A percentile compares a stretch with the other conserved stretches of the same genome.
Conservation (phyloP, 352 stramenopile species). For the Phytophthora pistaciae region DNA sequence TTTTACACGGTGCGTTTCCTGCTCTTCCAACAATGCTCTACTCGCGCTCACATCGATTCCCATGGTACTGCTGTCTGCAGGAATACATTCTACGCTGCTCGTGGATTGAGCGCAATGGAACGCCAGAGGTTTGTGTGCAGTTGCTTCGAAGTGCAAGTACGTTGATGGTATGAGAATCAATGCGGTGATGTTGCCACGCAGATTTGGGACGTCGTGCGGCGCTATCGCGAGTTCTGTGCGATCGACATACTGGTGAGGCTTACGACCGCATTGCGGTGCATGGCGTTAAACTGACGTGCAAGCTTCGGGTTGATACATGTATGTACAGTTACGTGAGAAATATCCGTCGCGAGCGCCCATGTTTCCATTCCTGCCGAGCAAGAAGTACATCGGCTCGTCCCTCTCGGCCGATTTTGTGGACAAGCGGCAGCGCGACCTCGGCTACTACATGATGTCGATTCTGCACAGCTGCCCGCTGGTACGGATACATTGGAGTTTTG, state of each 20-base stretch:
- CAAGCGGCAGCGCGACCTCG: conserved; percentile 88
- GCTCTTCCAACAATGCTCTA: not conserved
- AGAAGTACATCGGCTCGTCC: conserved; percentile 90
- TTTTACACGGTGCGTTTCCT: conserved; percentile 78
- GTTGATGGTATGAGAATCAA: not conserved
- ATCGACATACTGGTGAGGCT: conserved; percentile 82
- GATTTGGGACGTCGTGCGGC: conserved; percentile 86
- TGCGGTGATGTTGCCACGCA: conserved; percentile 28
- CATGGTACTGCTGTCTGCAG: conserved; percentile 27
- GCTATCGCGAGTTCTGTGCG: conserved; percentile 88
- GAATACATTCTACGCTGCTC: conserved; percentile 88
- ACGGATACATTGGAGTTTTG: not conserved
- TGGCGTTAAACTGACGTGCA: not conserved
- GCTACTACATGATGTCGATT: conserved; percentile 89
- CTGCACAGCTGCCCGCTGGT: conserved; percentile 83
- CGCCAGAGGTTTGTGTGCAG: conserved; percentile 44
- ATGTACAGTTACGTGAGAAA: conserved; percentile 80
- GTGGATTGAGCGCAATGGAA: conserved; percentile 63
- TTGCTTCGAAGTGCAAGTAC: not conserved
- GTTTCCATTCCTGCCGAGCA: conserved; percentile 85
- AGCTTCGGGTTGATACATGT: not conserved
- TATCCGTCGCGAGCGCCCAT: conserved; percentile 76
- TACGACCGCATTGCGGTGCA: not conserved
- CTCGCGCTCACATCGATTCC: not conserved
- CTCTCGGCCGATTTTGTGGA: conserved; percentile 88